Percentiles rank a stretch among this genome's conserved stretches.
phyloP scores from a whole-genome alignment of 352 stramenopile species.

The Globisporangium viniferum region DNA sequence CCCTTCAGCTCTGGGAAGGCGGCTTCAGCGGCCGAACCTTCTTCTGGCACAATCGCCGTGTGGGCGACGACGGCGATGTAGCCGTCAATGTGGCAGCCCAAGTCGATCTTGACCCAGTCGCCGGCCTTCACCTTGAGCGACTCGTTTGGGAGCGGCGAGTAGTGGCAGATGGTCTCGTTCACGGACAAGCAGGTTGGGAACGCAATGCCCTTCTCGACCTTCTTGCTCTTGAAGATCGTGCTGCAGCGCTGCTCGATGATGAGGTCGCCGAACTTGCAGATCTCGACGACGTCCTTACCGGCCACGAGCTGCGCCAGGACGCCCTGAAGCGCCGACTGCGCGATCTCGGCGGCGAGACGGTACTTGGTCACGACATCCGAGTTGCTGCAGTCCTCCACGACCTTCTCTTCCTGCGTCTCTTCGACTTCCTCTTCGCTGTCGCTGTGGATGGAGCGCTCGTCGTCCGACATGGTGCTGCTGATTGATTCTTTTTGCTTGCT shows the following conservation, averaged over 20 bases:
- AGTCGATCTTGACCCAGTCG: slow-evolving; percentile 93
- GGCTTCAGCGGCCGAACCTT: slow-evolving; percentile 55
- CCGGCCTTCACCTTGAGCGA: slow-evolving; percentile 72
- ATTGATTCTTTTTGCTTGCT: slow-evolving; percentile 17
- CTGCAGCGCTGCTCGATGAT: slow-evolving; percentile 79
- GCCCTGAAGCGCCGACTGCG: slow-evolving; percentile 95
- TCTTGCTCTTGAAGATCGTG: slow-evolving; percentile 97
- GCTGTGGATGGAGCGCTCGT: slow-evolving; percentile 50
- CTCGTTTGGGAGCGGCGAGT: slow-evolving; percentile 92
- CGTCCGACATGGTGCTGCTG: slow-evolving; percentile 31
- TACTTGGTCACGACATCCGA: slow-evolving; percentile 97
- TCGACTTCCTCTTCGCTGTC: slow-evolving; percentile 79
- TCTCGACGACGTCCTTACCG: slow-evolving; percentile 94
- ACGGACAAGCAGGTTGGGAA: slow-evolving; percentile 99
- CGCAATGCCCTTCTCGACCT: slow-evolving; percentile 97
- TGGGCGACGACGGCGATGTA: slow-evolving; percentile 99
- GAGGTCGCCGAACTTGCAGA: slow-evolving; percentile 92
- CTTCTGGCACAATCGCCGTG: slow-evolving; percentile 92
- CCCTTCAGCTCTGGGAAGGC: slow-evolving; percentile 61
- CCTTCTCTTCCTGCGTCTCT: slow-evolving; percentile 49
- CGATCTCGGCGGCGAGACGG: slow-evolving; percentile 97
- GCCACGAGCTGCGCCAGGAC: slow-evolving; percentile 93
- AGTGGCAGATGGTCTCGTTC: slow-evolving; percentile 99
- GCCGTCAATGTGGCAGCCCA: slow-evolving; percentile 99
- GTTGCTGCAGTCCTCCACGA: slow-evolving; percentile 84